Conservation (phyloP, 441 rosid genomes). For the Macaranga tanarius region DNA sequence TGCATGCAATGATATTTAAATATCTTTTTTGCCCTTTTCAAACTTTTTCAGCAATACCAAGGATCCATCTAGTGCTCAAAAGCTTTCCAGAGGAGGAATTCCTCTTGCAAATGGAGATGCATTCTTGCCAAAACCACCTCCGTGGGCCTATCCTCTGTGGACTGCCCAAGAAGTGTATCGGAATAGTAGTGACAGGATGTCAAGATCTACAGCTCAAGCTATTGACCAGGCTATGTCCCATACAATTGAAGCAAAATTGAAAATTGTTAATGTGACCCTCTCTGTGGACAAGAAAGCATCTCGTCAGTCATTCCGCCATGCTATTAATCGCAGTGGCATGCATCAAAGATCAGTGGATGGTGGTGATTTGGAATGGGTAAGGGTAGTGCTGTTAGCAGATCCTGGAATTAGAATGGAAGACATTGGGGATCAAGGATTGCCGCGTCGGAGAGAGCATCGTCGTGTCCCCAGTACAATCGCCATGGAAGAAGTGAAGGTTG, state of each 20-base stretch:
- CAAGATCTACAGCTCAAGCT: constrained; percentile 90
- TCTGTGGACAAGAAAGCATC: constrained; percentile 51
- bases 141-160: constrained; percentile 99
- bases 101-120: constrained; percentile 99
- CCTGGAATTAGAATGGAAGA: constrained; percentile 70
- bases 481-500: constrained; percentile 97
- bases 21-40: constrained; percentile 13
- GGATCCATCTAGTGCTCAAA: constrained; percentile 73
- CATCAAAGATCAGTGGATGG: constrained; percentile 29
- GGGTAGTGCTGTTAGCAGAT: constrained; percentile 84
- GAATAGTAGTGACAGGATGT: constrained; percentile 96
- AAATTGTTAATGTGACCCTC: constrained; percentile 67
- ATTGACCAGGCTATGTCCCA: constrained; percentile 99
- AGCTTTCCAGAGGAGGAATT: constrained; percentile 94
- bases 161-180: constrained; percentile 94
- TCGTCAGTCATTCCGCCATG: constrained; percentile 29
- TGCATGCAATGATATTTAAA: constrained; percentile 1
- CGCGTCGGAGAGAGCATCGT: constrained; percentile 88
- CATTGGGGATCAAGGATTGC: constrained; percentile 60
- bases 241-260: constrained; percentile 64
- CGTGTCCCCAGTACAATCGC: constrained; percentile 99
- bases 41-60: constrained; percentile 51
- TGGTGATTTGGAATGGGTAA: constrained; percentile 85
- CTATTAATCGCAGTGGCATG: constrained; percentile 16
- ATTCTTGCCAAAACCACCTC: constrained; percentile 93